Base-by-base conservation (phyloP, 2,329 filamentous ascomycete species). In the Didymella pinodella region DNA sequence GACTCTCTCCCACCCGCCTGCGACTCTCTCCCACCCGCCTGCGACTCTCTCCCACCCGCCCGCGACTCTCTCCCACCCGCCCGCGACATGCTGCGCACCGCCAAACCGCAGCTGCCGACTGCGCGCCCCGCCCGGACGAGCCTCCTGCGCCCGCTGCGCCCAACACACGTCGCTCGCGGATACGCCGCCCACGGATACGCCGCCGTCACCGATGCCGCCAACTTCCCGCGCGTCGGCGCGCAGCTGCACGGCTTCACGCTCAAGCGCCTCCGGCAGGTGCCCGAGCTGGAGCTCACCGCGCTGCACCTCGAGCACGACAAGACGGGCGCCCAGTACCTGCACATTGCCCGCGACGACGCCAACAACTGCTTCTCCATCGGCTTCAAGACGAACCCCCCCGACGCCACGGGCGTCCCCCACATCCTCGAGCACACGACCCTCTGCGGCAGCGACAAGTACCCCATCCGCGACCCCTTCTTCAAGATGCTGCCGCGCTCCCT, bases 291-390 rank as follows among this genome's bases (percentile, higher is more conserved):
- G 78, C 81, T 99, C 72, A 96, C 93, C 1, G 95, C 95, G 5
- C 80, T 98, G 52, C 91, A 96, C 64, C 85, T 99, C 63, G 89
- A 91, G 72, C 95, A 99, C 76, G 91, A 98, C 80, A 93, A 93
- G 82, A 99, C 95, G 0, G 92, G 93, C 60, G 95, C 95, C 64
- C 92, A 99, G 67, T 97, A 98, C 75, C 84, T 99, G 46, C 95
- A 99, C 79, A 90, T 99, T 69, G 94, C 93, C 16, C 86, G 94
- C 68, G 93, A 98, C 57, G 95, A 99, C 75, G 90, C 90, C 82
- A 99, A 99, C 82, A 99, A 99, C 91, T 95, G 98, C 75, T 99
- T 99, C 80, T 96, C 93, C 36, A 96, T 99, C 72, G 95, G 93
- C 51, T 99, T 99, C 87, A 97, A 97, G 86, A 99, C 95, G 25